Conservation (phyloP, 176 grass and related monocot species). For the Triticum dicoccoides region DNA sequence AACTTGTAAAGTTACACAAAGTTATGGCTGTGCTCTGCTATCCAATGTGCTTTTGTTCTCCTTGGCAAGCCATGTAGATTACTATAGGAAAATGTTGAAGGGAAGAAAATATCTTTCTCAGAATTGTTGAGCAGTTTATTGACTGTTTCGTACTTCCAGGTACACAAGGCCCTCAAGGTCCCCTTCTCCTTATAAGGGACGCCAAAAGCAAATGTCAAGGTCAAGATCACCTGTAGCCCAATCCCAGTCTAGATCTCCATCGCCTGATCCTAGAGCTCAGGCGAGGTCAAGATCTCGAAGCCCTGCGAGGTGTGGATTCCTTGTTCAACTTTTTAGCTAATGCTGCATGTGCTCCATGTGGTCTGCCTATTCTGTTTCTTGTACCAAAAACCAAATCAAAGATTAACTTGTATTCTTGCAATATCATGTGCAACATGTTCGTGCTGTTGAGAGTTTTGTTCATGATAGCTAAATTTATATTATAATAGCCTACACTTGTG, state of each 20-base stretch:
- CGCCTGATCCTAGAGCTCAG: slow-evolving; percentile 51
- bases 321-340: background rate
- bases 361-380: background rate
- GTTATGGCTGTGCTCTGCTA: background rate
- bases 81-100: background rate
- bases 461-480: background rate
- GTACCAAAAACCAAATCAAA: background rate
- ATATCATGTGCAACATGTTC: background rate
- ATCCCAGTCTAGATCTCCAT: slow-evolving; percentile 50
- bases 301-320: slow-evolving; percentile 45
- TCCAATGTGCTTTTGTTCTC: background rate
- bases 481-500: background rate
- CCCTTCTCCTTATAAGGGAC: slow-evolving; percentile 63
- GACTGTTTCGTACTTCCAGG: slow-evolving; percentile 27
- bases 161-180: slow-evolving; percentile 58
- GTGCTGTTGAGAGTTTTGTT: background rate
- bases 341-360: background rate
- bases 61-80: background rate
- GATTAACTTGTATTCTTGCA: background rate
- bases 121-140: background rate
- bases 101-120: background rate
- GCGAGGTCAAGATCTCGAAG: slow-evolving; percentile 53
- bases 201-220: slow-evolving; percentile 55
- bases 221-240: slow-evolving; percentile 44
- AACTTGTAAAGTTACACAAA: background rate